Evolutionary conservation across 495 filamentous ascomycete genomes (phyloP).

Genomic region (Aspergillus nanangensis): DNA sequence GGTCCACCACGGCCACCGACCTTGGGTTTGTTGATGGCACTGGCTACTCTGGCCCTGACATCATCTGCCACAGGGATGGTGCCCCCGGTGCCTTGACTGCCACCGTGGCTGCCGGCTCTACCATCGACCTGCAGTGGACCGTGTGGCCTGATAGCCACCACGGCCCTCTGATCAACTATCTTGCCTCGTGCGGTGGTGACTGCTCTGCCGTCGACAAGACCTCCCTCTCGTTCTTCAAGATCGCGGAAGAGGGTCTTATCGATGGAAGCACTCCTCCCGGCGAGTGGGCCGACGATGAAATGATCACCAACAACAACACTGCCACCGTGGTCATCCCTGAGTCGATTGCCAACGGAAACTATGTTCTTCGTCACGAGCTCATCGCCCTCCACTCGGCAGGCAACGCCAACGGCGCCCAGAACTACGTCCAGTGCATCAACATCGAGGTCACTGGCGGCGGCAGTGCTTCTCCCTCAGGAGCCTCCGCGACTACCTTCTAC

Average conservation of each 20-base stretch:
- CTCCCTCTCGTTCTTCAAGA: slow-evolving; percentile 69
- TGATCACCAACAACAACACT: slow-evolving; percentile 59
- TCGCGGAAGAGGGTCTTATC: slow-evolving; percentile 58
- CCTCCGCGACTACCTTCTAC: slow-evolving; percentile 56
- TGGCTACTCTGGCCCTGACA: slow-evolving; percentile 48
- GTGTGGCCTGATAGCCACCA: slow-evolving; percentile 63
- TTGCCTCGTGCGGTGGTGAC: slow-evolving; percentile 65
- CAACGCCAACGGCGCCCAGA: slow-evolving; percentile 58
- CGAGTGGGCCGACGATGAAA: slow-evolving; percentile 59
- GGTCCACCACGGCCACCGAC: slow-evolving; percentile 51
- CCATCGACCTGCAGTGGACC: slow-evolving; percentile 58
- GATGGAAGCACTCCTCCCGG: slow-evolving; percentile 44
- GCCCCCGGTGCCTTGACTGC: slow-evolving; percentile 48
- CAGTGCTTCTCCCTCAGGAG: slow-evolving; percentile 49
- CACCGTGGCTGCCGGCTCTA: slow-evolving; percentile 47
- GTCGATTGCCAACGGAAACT: slow-evolving; percentile 61
- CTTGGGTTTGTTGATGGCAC: slow-evolving; percentile 54
- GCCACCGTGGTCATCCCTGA: slow-evolving; percentile 64
- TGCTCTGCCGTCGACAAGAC: slow-evolving; percentile 61
- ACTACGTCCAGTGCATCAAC: slow-evolving; percentile 76
- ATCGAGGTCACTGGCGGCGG: slow-evolving; percentile 63
- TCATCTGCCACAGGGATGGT: slow-evolving; percentile 62
- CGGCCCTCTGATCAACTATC: slow-evolving; percentile 69
- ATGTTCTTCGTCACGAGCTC: slow-evolving; percentile 73
- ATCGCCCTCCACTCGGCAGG: slow-evolving; percentile 66